A percentile compares a stretch with the other conserved stretches of the same genome.
These are phyloP conservation scores for Bryoerythrophyllum caledonicum DNA, from an alignment of 225 moss, liverwort and hornwort species.

Conservation along the genomic window DNA sequence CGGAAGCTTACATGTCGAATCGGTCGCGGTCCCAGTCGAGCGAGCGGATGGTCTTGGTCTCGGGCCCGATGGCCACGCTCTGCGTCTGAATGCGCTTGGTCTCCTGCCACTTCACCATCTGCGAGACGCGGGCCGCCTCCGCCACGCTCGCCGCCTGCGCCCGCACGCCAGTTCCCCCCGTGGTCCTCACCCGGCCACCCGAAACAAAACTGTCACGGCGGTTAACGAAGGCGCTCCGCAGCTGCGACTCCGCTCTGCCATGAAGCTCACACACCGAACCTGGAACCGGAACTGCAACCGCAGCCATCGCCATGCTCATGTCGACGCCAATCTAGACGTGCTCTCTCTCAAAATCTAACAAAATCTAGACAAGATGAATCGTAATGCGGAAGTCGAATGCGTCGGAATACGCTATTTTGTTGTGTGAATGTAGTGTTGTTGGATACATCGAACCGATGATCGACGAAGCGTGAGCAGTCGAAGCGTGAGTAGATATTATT, in stretches of 20 bases:
- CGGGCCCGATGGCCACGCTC: conserved; percentile 58
- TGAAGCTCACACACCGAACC: conserved; percentile 30
- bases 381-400: neutral
- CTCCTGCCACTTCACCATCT: conserved; percentile 62
- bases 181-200: neutral
- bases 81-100: conserved; percentile 84
- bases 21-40: conserved; percentile 96
- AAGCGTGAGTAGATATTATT: neutral
- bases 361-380: neutral
- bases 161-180: conserved; percentile 10
- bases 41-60: conserved; percentile 79
- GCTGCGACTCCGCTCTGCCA: conserved; percentile 6
- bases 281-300: conserved; percentile 23
- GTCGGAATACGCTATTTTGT: neutral
- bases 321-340: neutral
- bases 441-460: neutral
- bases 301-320: neutral
- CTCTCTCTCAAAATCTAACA: too few species aligned
- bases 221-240: conserved; percentile 21
- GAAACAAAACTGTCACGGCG: conserved; percentile 7
- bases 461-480: neutral
- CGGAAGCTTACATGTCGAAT: conserved; percentile 75
- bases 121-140: conserved; percentile 57
- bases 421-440: neutral
- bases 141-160: conserved; percentile 43